Base-by-base conservation (phyloP, 257 asterid genomes). In the Handroanthus guayacan region DNA sequence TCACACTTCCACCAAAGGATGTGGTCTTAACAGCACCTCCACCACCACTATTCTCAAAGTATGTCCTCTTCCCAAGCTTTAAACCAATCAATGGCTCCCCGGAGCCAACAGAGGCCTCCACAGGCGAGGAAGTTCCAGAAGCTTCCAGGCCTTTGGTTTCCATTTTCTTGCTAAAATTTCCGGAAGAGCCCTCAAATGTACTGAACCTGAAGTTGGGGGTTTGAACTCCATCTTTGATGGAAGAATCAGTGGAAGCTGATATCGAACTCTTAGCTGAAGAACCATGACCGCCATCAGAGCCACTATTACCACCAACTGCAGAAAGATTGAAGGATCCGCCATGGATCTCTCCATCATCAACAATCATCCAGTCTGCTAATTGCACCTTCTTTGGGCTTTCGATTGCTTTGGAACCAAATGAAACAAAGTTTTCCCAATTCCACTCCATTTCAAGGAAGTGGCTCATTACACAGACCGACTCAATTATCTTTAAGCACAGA, bases 31-130 rank as follows among this genome's bases (percentile, higher is more conserved):
- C 80, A 62, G 77, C 81, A 61, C 81, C 78, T 20, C 79, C 82
- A 39, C 76, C 62, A 14, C 79, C 18, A 65, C 69, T 82, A 56
- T 90, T 91, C 84, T 95, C 98, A 64, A 92, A 90, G 76, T 87
- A 92, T 0, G 96, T 87, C 69, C 97, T 83, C 82, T 92, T 92
- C 17, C 99, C 99, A 12, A 95, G 95, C 89, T 87, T 89, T 85
- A 92, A 82, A 43, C 94, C 92, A 4, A 87, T 89, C 79, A 85
- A 58, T 2, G 92, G 89, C 57, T 94, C 98, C 64, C 75, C 76
- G 6, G 85, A 80, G 44, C 85, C 86, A 18, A 78, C 82, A n/a
- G 91, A 89, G 63, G 89, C 79, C 38, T 87, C 88, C 62, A 81
- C 58, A 60, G 81, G 74, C 2, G 88, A 75, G 18, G 97, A 84